These are phyloP conservation scores for Candida pini DNA, from an alignment of 805 yeast genomes.

Conservation along the genomic window DNA sequence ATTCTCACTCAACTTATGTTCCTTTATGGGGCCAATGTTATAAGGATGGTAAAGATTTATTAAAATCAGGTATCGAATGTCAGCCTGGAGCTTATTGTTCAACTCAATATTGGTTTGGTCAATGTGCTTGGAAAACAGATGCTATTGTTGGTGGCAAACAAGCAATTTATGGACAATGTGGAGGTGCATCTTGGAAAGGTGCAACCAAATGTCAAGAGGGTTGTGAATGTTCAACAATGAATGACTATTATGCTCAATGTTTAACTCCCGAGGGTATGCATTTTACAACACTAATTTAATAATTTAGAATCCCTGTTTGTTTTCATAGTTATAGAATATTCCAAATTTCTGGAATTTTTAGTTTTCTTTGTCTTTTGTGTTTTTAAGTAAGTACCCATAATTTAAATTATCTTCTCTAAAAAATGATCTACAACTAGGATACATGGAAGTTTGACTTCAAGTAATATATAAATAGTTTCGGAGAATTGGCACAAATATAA, in stretches of 20 bases:
- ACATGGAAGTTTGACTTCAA: too few relatives aligned
- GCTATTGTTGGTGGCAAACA: background rate
- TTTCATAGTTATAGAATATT: background rate
- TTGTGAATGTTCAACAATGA: conserved; percentile 4
- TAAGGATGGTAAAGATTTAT: conserved; percentile 3
- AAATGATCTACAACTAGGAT: too few relatives aligned
- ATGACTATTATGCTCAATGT: conserved; percentile 8
- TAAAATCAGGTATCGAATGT: conserved; percentile 3
- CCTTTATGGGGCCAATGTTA: conserved; percentile 7
- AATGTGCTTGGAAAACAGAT: conserved; percentile 4
- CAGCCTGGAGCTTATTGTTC: conserved; percentile 7
- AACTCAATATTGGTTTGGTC: conserved; percentile 6
- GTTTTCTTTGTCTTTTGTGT: background rate
- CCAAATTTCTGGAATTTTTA: background rate
- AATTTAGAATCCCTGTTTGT: background rate
- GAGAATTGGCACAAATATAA: too few relatives aligned
- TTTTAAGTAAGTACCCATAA: too few relatives aligned
- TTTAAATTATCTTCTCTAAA: too few relatives aligned
- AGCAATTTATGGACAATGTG: conserved; percentile 6
- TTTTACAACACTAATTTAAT: conserved; percentile 3
- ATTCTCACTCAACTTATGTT: conserved; percentile 1
- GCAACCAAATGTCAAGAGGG: conserved; percentile 4
- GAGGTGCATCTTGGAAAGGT: conserved; percentile 7
- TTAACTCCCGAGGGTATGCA: conserved; percentile 3
- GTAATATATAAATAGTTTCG: too few relatives aligned